phyloP scores from a whole-genome alignment of 1,284 basidiomycete genomes.

The Cystobasidium pallidum region DNA sequence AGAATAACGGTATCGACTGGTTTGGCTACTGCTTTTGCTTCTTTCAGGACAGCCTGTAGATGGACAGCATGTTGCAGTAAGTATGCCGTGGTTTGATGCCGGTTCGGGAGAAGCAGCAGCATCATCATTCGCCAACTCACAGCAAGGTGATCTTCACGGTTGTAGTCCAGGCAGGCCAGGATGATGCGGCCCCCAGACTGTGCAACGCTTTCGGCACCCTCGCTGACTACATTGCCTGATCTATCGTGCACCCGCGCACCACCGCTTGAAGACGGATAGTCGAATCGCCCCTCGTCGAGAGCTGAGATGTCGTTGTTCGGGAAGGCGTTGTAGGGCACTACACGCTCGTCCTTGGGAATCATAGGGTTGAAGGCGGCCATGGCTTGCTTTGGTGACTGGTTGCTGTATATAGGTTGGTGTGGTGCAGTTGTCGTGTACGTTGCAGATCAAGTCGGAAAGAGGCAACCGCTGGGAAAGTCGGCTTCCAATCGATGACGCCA shows the following conservation, averaged over 20 bases:
- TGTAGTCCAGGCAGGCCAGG: constrained; percentile 33
- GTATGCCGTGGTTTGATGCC: background rate
- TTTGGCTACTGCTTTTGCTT: constrained; percentile 26
- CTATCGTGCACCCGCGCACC: constrained; percentile 21
- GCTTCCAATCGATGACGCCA: constrained; percentile 22
- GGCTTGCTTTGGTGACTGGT: background rate
- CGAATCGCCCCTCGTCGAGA: constrained; percentile 27
- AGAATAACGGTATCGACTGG: constrained; percentile 37
- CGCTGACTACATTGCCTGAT: constrained; percentile 19
- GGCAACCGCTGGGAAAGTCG: background rate
- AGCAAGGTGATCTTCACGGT: constrained; percentile 21
- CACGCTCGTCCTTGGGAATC: constrained; percentile 19
- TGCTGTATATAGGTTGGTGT: too few species aligned
- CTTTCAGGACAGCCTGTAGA: constrained; percentile 13
- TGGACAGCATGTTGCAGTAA: background rate
- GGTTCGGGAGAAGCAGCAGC: background rate
- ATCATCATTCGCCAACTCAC: background rate
- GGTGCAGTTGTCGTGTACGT: too few species aligned
- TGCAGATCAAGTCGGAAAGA: too few species aligned
- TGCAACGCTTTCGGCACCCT: background rate
- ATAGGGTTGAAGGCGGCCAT: constrained; percentile 5
- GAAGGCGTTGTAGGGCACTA: constrained; percentile 11
- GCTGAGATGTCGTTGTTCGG: constrained; percentile 23
- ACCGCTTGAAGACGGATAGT: background rate
- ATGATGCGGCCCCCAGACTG: constrained; percentile 24